Evolutionary conservation across 164 flowering plant species (phyloP).

Genomic region (Stephania cephalantha): DNA sequence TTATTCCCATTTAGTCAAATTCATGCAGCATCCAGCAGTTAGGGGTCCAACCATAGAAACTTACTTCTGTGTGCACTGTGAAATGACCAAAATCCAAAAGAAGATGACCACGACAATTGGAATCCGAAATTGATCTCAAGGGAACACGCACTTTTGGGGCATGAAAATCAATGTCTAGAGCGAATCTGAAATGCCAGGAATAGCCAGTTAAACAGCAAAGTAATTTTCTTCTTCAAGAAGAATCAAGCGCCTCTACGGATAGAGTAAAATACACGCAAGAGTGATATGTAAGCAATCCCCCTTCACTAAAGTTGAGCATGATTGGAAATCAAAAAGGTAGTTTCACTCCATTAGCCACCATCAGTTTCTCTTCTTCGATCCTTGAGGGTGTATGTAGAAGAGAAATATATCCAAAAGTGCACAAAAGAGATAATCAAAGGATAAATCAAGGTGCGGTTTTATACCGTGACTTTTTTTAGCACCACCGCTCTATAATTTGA

Average conservation of each 20-base stretch:
- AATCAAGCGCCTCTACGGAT: neutral
- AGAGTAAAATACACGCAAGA: neutral
- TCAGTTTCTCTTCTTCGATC: neutral
- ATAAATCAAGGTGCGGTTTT: neutral
- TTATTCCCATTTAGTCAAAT: conserved; percentile 8
- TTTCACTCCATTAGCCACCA: neutral
- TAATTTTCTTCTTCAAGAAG: neutral
- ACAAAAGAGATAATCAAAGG: neutral
- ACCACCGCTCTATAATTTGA: neutral
- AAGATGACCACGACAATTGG: conserved; percentile 58
- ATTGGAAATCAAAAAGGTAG: neutral
- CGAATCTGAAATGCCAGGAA: conserved; percentile 51
- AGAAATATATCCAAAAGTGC: neutral
- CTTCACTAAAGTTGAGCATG: neutral
- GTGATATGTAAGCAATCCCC: neutral
- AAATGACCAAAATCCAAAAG: conserved; percentile 97
- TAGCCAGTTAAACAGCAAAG: neutral
- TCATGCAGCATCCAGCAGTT: neutral
- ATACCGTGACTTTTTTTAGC: no score
- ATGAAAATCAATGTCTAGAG: conserved; percentile 93
- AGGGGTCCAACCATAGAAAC: conserved; percentile 6
- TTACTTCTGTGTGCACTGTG: conserved; percentile 76
- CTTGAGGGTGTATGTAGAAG: neutral
- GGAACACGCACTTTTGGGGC: conserved; percentile 98
- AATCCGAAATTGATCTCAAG: conserved; percentile 36